Evolutionary conservation across 345 rosid species (phyloP).

Genomic region (Eucalyptus curtisii): DNA sequence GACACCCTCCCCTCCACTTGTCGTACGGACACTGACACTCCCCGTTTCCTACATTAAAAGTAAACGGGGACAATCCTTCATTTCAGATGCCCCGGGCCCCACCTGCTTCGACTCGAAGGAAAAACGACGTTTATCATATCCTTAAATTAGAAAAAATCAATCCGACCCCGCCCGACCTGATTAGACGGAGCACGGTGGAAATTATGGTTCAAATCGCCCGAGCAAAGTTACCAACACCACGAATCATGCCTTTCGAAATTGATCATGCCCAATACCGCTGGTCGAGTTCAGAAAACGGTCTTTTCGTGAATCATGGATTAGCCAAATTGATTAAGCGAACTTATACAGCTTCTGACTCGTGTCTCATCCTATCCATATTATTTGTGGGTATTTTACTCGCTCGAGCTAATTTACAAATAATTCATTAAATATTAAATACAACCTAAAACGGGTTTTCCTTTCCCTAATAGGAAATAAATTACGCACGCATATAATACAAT

Average conservation of each 20-base stretch:
- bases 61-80: neutral
- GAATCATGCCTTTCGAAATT: no score
- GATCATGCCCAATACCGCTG: accelerated
- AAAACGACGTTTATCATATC: neutral
- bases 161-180: neutral
- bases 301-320: accelerated
- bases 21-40: neutral
- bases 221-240: no score
- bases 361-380: accelerated
- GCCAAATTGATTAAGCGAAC: accelerated
- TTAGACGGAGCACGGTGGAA: neutral
- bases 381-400: neutral
- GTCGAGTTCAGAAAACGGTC: accelerated
- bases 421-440: neutral
- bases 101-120: neutral
- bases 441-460: neutral
- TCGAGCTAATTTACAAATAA: neutral
- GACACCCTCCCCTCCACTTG: neutral
- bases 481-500: neutral
- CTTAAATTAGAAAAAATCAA: neutral
- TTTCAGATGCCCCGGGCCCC: neutral
- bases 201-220: no score
- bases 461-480: neutral
- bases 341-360: neutral
- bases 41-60: neutral